Conservation (phyloP, 2,329 filamentous ascomycete species). For the Stachybotrys chartarum region DNA sequence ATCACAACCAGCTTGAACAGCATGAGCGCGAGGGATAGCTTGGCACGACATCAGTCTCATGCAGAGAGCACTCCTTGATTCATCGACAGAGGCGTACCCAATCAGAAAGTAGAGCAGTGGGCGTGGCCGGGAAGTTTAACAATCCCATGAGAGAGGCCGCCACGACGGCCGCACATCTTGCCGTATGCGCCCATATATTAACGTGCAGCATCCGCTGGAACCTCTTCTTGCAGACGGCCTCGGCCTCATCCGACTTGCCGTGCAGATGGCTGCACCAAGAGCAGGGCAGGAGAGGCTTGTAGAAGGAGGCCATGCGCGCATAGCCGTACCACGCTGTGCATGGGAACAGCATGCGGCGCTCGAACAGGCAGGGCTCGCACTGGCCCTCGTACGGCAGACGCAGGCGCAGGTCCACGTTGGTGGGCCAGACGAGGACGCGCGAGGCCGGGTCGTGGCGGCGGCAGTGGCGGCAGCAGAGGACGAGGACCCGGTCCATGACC, state of each 20-base stretch:
- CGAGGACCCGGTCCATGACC: background rate
- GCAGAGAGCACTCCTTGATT: too few species aligned
- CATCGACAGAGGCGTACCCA: too few species aligned
- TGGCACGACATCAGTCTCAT: too few species aligned
- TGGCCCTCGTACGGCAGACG: background rate
- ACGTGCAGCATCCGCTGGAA: too few species aligned
- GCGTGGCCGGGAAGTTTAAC: too few species aligned
- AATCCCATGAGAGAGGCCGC: too few species aligned
- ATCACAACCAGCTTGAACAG: too few species aligned
- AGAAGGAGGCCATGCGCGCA: too few species aligned
- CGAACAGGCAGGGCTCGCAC: background rate
- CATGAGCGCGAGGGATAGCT: too few species aligned
- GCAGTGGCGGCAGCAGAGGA: background rate
- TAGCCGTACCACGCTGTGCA: background rate
- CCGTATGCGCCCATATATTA: too few species aligned
- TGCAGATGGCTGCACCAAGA: background rate
- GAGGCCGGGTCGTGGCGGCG: background rate
- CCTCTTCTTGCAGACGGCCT: background rate
- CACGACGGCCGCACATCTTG: too few species aligned
- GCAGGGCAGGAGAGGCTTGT: background rate
- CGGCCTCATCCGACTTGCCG: background rate
- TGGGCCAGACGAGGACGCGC: background rate
- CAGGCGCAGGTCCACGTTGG: background rate
- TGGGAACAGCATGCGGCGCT: background rate
- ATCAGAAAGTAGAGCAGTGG: too few species aligned